Evolutionary conservation across 1,284 basidiomycete genomes (phyloP).

Genomic region (Meira miltonrushii): DNA sequence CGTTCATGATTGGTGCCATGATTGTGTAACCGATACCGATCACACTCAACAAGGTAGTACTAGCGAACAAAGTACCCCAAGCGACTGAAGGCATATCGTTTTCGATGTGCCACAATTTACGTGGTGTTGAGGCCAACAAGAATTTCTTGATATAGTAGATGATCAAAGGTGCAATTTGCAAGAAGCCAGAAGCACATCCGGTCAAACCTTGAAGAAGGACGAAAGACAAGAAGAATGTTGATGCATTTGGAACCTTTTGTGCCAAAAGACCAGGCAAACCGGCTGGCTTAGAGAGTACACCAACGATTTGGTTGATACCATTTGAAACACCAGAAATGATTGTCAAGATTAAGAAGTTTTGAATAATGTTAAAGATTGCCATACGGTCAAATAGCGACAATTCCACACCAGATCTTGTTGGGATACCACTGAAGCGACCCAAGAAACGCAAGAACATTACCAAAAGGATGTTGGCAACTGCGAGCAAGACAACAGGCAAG

Average conservation of each 20-base stretch:
- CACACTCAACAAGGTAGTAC: slow-evolving; percentile 42
- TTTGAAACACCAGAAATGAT: slow-evolving; percentile 36
- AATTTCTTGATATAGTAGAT: slow-evolving; percentile 80
- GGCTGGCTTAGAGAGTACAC: slow-evolving; percentile 21
- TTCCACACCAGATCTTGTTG: slow-evolving; percentile 74
- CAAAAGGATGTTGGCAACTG: slow-evolving; percentile 82
- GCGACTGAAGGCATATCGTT: slow-evolving; percentile 63
- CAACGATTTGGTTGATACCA: slow-evolving; percentile 31
- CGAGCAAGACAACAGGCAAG: slow-evolving; percentile 73
- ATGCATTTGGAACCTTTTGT: slow-evolving; percentile 71
- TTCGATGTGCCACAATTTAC: slow-evolving; percentile 72
- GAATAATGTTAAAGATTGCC: slow-evolving; percentile 73
- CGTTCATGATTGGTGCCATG: slow-evolving; percentile 90
- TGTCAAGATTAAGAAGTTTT: slow-evolving; percentile 51
- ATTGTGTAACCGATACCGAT: slow-evolving; percentile 64
- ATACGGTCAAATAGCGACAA: slow-evolving; percentile 83
- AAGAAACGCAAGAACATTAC: slow-evolving; percentile 77
- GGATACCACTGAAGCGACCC: slow-evolving; percentile 73
- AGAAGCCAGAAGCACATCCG: slow-evolving; percentile 67
- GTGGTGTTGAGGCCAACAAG: slow-evolving; percentile 82
- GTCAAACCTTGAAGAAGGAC: slow-evolving; percentile 54
- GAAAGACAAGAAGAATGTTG: slow-evolving; percentile 89
- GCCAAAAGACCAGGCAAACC: slow-evolving; percentile 44
- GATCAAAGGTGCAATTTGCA: slow-evolving; percentile 69
- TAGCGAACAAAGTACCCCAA: slow-evolving; percentile 70